phyloP scores from a whole-genome alignment of 345 rosid species.

The Corchorus olitorius region DNA sequence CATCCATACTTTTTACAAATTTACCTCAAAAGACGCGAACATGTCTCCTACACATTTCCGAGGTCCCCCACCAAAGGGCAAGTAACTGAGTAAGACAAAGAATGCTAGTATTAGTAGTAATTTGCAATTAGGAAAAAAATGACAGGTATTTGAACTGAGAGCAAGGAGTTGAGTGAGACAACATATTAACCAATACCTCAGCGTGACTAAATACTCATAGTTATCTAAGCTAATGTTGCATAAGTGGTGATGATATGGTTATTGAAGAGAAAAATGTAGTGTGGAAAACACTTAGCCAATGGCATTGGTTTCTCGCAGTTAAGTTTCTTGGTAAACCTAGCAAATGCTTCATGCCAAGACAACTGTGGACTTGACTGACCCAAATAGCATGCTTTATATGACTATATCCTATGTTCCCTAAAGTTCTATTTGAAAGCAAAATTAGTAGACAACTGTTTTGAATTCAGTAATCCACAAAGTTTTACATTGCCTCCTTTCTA shows the following conservation, averaged over 20 bases:
- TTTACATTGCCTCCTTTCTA: background rate
- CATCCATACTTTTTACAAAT: background rate
- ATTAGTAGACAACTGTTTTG: background rate
- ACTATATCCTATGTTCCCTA: background rate
- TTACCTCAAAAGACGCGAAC: slow-evolving; percentile 95
- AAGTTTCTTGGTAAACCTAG: background rate
- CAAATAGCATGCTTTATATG: background rate
- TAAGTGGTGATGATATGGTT: background rate
- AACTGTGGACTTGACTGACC: background rate
- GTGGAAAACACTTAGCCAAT: background rate
- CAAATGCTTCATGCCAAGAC: background rate
- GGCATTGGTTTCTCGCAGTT: background rate
- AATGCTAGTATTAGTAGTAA: slow-evolving; percentile 7
- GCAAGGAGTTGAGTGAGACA: background rate
- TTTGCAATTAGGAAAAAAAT: background rate
- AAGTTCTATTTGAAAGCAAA: background rate
- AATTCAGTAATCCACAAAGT: background rate
- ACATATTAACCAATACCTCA: background rate
- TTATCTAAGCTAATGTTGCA: background rate
- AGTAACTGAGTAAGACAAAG: slow-evolving; percentile 57
- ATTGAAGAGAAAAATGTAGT: background rate
- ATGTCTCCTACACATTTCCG: slow-evolving; percentile 95
- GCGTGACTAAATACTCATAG: background rate
- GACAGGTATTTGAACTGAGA: background rate
- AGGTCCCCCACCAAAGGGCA: slow-evolving; percentile 98